Base-by-base conservation (phyloP, 1,139 yeast species). In the Suhomyces bokatorum region DNA sequence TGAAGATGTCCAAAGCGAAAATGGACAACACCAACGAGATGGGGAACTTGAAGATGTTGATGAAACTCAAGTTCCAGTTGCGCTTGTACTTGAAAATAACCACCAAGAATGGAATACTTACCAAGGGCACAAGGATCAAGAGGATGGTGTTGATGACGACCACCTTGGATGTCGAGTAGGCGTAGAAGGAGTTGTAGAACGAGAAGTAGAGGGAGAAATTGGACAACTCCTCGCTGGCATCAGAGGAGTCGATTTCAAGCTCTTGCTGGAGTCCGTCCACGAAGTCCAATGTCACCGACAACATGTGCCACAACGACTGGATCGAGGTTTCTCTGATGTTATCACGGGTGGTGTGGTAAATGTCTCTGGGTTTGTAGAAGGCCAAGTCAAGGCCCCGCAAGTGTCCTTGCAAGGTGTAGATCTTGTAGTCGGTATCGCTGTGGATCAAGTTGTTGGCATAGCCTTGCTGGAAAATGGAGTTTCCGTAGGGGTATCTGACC, bases 361-460 rank as follows among this genome's bases (percentile, higher is more conserved):
- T 67, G 43, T 87, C 82, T 58, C 98, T 77, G 20, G 97, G 96
- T 52, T 77, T 79, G 53, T 64, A 73, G 55, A 74, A 74, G 1
- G 78, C 78, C 48, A 74, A 79, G 63, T 91, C 97, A 57, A 91
- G 75, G 9, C 97, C 98, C 53, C 96, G 77, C 40, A 87, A 62
- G 0, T 63, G 63, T 0, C 95, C 96, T 36, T 76, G 66, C 42
- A 76, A 75, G 42, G 72, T 69, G 60, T 89, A 90, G 6, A 88
- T 81, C 51, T 80, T 80, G 64, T 85, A 91, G 60, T 91, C 97
- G 1, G 97, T 91, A 63, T 89, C 95, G 55, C 95, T 85, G 43
- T 76, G 78, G 37, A 91, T 78, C 35, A 85, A 60, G n/a, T 87
- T 81, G 46, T 80, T 76, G 56, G 84, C 81, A 63, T 88, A 88